Conservation (phyloP, 495 filamentous ascomycete species). For the Aspergillus avenaceus region DNA sequence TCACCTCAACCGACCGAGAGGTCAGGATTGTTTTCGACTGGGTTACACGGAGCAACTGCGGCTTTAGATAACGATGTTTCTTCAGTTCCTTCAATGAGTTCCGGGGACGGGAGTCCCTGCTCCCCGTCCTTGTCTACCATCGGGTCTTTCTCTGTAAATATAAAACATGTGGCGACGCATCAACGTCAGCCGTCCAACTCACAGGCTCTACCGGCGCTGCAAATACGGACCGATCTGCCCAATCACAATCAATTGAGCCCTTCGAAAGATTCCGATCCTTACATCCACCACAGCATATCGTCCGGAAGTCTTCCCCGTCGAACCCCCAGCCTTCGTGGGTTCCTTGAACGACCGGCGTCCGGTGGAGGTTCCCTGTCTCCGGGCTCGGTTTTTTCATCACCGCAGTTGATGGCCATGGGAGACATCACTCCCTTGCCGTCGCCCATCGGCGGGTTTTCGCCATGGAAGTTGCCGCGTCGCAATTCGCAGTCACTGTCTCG, state of each 20-base stretch:
- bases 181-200: slow-evolving; percentile 2
- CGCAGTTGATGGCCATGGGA: slow-evolving; percentile 74
- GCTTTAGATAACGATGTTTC: slow-evolving; percentile 18
- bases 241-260: slow-evolving; percentile 24
- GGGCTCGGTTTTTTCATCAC: slow-evolving; percentile 58
- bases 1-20: slow-evolving; percentile 22
- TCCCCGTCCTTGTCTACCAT: slow-evolving; percentile 4
- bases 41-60: slow-evolving; percentile 19
- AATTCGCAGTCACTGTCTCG: slow-evolving; percentile 41
- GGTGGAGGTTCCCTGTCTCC: slow-evolving; percentile 57
- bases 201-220: slow-evolving; percentile 30
- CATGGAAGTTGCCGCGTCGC: slow-evolving; percentile 49
- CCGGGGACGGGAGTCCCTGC: slow-evolving; percentile 6
- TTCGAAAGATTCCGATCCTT: slow-evolving; percentile 28
- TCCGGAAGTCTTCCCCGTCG: slow-evolving; percentile 42
- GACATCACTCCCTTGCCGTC: slow-evolving; percentile 94
- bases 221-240: slow-evolving; percentile 40
- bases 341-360: slow-evolving; percentile 33
- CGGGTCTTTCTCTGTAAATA: slow-evolving; percentile 1
- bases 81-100: slow-evolving; percentile 10
- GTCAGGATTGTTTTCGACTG: slow-evolving; percentile 15
- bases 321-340: slow-evolving; percentile 48
- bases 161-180: slow-evolving; percentile 9
- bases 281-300: slow-evolving; percentile 36
- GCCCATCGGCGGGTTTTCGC: slow-evolving; percentile 71